These are phyloP conservation scores for Colletotrichum neosansevieriae DNA, from an alignment of 2,329 filamentous ascomycete species.

Conservation along the genomic window DNA sequence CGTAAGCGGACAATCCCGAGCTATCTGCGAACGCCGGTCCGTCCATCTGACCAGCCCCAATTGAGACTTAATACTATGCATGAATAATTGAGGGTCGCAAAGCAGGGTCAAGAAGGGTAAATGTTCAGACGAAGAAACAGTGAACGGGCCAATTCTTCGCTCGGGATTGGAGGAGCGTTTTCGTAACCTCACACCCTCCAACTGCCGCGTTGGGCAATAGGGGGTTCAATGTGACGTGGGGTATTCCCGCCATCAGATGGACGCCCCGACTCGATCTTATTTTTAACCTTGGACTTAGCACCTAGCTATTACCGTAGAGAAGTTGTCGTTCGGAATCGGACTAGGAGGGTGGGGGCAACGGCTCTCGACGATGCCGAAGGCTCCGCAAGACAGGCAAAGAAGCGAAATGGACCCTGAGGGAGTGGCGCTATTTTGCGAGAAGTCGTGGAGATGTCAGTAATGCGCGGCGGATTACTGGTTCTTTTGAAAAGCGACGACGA, in stretches of 20 bases:
- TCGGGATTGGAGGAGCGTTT: background rate
- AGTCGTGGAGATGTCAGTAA: background rate
- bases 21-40: conserved; percentile 25
- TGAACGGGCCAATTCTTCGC: background rate
- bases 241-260: conserved; percentile 2
- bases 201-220: conserved; percentile 14
- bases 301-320: background rate
- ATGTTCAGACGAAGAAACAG: conserved; percentile 16
- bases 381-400: background rate
- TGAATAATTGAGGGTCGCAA: conserved; percentile 17
- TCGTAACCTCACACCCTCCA: background rate
- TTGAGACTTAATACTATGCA: background rate
- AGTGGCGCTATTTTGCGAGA: background rate
- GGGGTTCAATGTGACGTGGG: conserved; percentile 5
- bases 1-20: conserved; percentile 25
- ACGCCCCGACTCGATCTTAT: background rate
- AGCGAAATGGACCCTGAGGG: background rate
- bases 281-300: background rate
- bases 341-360: background rate
- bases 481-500: background rate
- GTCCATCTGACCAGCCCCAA: background rate
- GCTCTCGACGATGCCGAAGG: background rate
- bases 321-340: background rate
- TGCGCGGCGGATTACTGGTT: background rate
- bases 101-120: background rate